Percentiles rank a stretch among this genome's conserved stretches.
These are phyloP conservation scores for Thielaviopsis musarum DNA, from an alignment of 2,329 filamentous ascomycete species.

Conservation along the genomic window DNA sequence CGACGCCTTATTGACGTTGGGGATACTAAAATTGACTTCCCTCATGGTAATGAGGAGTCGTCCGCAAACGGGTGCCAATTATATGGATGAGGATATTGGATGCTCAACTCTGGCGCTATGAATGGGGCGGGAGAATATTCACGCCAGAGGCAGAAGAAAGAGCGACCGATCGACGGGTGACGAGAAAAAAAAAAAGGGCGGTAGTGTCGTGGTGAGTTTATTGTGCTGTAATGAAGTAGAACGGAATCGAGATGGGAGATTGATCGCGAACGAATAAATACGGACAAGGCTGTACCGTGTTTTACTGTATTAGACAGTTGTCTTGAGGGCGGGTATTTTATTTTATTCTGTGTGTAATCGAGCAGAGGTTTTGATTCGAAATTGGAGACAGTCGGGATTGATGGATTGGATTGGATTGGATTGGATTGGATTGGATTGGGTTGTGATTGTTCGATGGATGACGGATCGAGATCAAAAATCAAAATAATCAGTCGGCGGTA, in stretches of 20 bases:
- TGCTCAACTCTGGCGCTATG: constrained; percentile 10
- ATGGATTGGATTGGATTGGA: too few species aligned
- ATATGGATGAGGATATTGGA: constrained; percentile 10
- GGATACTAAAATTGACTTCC: constrained; percentile 99
- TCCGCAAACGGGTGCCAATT: not conserved
- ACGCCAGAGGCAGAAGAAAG: too few species aligned
- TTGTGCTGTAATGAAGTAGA: not conserved
- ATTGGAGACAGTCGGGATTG: too few species aligned
- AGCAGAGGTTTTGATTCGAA: too few species aligned
- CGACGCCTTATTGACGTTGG: constrained; percentile 97
- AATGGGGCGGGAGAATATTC: too few species aligned
- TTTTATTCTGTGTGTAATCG: too few species aligned
- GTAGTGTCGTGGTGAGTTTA: not conserved
- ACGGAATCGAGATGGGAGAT: not conserved
- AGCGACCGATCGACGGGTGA: constrained; percentile 13
- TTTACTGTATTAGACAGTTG: too few species aligned
- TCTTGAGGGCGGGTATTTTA: too few species aligned
- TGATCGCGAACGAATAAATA: too few species aligned
- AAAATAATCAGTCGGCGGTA: not conserved
- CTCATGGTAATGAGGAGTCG: constrained; percentile 52
- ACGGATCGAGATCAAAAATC: not conserved
- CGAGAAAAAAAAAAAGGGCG: constrained; percentile 12
- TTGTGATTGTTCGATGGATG: not conserved
- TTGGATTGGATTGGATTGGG: not conserved
- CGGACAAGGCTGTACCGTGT: not conserved